Evolutionary conservation across 352 stramenopile species (phyloP).

Genomic region (Globisporangium okanoganense): DNA sequence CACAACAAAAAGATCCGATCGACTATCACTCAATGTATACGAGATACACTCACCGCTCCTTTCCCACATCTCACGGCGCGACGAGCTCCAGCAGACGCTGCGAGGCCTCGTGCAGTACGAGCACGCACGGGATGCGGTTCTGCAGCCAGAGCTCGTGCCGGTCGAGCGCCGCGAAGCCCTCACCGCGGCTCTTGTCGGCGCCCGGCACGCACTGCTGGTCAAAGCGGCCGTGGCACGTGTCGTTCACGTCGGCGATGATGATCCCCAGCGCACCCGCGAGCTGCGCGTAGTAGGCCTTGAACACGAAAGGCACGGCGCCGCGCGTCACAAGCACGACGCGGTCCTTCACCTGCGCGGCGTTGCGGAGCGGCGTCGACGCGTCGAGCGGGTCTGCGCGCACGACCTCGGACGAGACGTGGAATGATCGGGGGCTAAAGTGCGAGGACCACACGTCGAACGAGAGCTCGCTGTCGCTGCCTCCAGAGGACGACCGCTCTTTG

Average conservation of each 20-base stretch:
- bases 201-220: conserved; percentile 71
- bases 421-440: conserved; percentile 61
- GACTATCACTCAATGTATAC: not conserved
- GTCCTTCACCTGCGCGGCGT: conserved; percentile 43
- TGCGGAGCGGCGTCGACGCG: conserved; percentile 45
- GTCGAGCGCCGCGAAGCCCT: conserved; percentile 61
- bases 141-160: conserved; percentile 45
- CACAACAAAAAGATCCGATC: not conserved
- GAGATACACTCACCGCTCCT: not conserved
- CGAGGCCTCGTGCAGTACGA: conserved; percentile 35
- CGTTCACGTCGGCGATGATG: conserved; percentile 49
- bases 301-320: conserved; percentile 53
- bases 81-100: conserved; percentile 30
- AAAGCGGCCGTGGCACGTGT: conserved; percentile 44
- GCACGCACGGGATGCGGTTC: conserved; percentile 60
- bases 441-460: conserved; percentile 56
- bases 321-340: conserved; percentile 54
- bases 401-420: conserved; percentile 65
- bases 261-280: conserved; percentile 60
- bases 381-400: conserved; percentile 60
- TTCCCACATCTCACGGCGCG: not conserved
- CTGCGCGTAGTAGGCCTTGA: conserved; percentile 67
- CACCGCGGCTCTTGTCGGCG: conserved; percentile 31
- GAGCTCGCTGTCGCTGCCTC: conserved; percentile 9
- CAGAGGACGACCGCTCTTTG: not conserved